Evolutionary conservation across 1,284 basidiomycete genomes (phyloP), one percentile per base, ranked within the genome.

Genomic region (Flammula alnicola): DNA sequence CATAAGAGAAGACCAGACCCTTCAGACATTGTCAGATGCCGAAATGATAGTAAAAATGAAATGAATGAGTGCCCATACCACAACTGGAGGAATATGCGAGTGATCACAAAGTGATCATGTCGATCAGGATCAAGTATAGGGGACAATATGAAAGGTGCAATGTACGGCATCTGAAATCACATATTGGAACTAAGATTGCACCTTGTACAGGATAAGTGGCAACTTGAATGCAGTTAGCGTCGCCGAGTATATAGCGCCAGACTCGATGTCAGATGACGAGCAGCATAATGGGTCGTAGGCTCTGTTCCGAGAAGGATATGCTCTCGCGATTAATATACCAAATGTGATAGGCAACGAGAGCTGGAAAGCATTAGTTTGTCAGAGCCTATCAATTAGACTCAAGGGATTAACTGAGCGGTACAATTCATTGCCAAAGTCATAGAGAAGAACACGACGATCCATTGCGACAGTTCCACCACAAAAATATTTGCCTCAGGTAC

Each of bases 261-360:
- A 49, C 22, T 49, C 47, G 6, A 49, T n/a, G n/a, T n/a, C n/a
- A n/a, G n/a, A n/a, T 49, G 10, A 49, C 35, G 5, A 49, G 20
- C 7, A 49, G 40, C 41, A 49, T 38, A 10, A 43, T 27, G 9
- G 47, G 41, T 1, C 33, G 47, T 8, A 49, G 16, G 22, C 40
- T 49, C n/a, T 31, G 23, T 11, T 26, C 40, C 1, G 23, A 23
- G 8, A 49, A 41, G n/a, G 41, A 30, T n/a, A 17, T 33, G 11
- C 31, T 35, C 1, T 14, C 14, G 16, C 35, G 35, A 8, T 45
- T 36, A 4, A 36, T 19, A 16, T 37, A 38, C 44, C 44, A 45
- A 11, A 45, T 45, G 1, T 35, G 33, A 19, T 37, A 45, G 6
- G 44, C 44, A 6, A 45, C 44, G n/a, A 45, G 44, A 6, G 17